Evolutionary conservation across 345 rosid genomes (phyloP), one percentile per base, ranked within the genome.

Genomic region (Acer campestre): DNA sequence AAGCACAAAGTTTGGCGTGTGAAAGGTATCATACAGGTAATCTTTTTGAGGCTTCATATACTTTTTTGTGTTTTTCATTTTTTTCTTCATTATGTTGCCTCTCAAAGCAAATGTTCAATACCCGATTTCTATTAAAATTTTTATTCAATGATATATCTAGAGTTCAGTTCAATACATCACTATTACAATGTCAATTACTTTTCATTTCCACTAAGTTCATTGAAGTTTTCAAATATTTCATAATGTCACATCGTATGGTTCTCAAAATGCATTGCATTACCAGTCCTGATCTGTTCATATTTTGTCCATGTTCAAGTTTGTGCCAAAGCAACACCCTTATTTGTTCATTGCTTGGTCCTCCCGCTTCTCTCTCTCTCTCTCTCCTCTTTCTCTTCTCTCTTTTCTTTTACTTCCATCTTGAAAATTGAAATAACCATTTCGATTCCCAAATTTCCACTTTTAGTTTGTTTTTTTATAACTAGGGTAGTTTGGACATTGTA

Each of bases 1-100:
- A 94, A 89, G 81, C 94, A 94, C 84, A 91, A 90, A 59, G 98
- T 94, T 77, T 97, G 99, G 99, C 98, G 98, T 9, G 98, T 97
- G 38, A 94, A 93, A 88, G 99, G 99, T 74, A 80, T 97, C 56
- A 94, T 97, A 82, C 99, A 96, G 95, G 97, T 91, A 78, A 84
- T 2, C 23, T 72, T 14, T 56, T 46, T 18, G 61, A 48, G 31
- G 42, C 51, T 78, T 69, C 23, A 42, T 27, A 7, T 56, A 48
- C 68, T 22, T 10, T 64, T 20, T 44, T 64, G 38, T 35, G 67
- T 29, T 75, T 59, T 22, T 55, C 75, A 8, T 48, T 35, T 20
- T 49, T 29, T 51, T 29, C 48, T 49, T 75, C 16, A 27, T 62
- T 20, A 4, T n/a, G 12, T 68, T 8, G 14, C 51, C 10, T 42